These are phyloP conservation scores for Metarhizium guizhouense DNA, from an alignment of 2,329 filamentous ascomycete genomes.

Conservation along the genomic window DNA sequence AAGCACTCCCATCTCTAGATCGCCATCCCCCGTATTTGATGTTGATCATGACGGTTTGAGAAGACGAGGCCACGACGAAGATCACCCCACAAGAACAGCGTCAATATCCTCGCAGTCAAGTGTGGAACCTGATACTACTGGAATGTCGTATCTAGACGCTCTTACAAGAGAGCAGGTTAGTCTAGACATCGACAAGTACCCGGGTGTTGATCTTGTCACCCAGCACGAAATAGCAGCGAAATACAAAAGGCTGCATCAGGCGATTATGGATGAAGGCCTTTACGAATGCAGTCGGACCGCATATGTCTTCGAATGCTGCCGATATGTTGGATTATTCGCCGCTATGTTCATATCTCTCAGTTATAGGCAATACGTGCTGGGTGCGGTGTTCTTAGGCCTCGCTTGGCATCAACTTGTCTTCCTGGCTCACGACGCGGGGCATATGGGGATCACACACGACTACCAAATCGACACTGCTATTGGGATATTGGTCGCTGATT, in stretches of 20 bases:
- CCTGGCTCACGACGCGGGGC: conserved; percentile 86
- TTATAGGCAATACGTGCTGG: conserved; percentile 57
- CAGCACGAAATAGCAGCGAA: conserved; percentile 71
- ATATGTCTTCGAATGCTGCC: conserved; percentile 64
- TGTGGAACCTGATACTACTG: conserved; percentile 45
- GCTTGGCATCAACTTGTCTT: conserved; percentile 96
- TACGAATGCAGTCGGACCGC: conserved; percentile 78
- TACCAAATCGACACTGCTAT: conserved; percentile 78
- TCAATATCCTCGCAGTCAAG: conserved; percentile 30
- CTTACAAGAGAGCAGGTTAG: conserved; percentile 64
- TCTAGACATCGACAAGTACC: conserved; percentile 73
- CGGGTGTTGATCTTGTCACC: conserved; percentile 60
- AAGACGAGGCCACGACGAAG: conserved; percentile 15
- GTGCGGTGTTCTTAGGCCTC: conserved; percentile 66
- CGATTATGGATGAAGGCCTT: conserved; percentile 64
- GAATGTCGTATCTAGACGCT: conserved; percentile 57
- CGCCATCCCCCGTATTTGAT: conserved; percentile 43
- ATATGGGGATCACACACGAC: conserved; percentile 94
- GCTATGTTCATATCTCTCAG: conserved; percentile 53
- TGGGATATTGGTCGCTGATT: conserved; percentile 85
- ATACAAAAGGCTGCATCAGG: conserved; percentile 69
- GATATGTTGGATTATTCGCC: conserved; percentile 58
- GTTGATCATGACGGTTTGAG: conserved; percentile 17
- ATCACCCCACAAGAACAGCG: background rate
- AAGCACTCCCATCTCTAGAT: conserved; percentile 44